Evolutionary conservation across 768 basidiomycete genomes (phyloP).

Genomic region (Russula emetica): DNA sequence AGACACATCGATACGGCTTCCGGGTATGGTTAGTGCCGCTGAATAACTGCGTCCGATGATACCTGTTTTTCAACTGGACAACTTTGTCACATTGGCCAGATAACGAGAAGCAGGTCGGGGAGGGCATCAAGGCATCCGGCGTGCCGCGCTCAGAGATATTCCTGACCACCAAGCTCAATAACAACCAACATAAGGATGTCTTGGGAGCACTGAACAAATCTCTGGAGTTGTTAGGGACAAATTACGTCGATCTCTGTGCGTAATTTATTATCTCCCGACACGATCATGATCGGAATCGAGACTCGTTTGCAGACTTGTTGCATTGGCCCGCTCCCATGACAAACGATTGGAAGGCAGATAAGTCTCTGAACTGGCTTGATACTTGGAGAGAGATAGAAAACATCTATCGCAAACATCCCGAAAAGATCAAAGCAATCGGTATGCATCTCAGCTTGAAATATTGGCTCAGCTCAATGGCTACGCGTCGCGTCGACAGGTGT

Average conservation of each 20-base stretch:
- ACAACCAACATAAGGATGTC: slow-evolving; percentile 55
- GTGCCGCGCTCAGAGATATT: slow-evolving; percentile 71
- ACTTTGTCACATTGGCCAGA: slow-evolving; percentile 25
- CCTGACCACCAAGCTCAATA: slow-evolving; percentile 71
- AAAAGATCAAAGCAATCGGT: slow-evolving; percentile 78
- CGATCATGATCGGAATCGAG: background rate
- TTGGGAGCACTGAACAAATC: slow-evolving; percentile 62
- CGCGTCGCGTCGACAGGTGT: slow-evolving; percentile 42
- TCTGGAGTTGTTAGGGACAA: slow-evolving; percentile 62
- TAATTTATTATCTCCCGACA: slow-evolving; percentile 3
- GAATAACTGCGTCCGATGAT: background rate
- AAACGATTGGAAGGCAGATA: slow-evolving; percentile 49
- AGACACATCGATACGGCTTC: slow-evolving; percentile 67
- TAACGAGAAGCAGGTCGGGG: slow-evolving; percentile 79
- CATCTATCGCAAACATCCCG: slow-evolving; percentile 56
- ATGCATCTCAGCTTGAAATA: slow-evolving; percentile 13
- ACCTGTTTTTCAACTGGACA: background rate
- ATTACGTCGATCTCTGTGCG: slow-evolving; percentile 77
- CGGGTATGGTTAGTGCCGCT: slow-evolving; percentile 43
- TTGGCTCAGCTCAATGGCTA: slow-evolving; percentile 18
- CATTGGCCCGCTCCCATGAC: slow-evolving; percentile 83
- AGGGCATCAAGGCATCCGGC: slow-evolving; percentile 72
- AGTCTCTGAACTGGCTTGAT: slow-evolving; percentile 58
- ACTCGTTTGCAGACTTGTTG: slow-evolving; percentile 52
- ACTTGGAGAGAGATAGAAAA: slow-evolving; percentile 79